Evolutionary conservation across 257 asterid species (phyloP).

Genomic region (Leonotis leonurus): DNA sequence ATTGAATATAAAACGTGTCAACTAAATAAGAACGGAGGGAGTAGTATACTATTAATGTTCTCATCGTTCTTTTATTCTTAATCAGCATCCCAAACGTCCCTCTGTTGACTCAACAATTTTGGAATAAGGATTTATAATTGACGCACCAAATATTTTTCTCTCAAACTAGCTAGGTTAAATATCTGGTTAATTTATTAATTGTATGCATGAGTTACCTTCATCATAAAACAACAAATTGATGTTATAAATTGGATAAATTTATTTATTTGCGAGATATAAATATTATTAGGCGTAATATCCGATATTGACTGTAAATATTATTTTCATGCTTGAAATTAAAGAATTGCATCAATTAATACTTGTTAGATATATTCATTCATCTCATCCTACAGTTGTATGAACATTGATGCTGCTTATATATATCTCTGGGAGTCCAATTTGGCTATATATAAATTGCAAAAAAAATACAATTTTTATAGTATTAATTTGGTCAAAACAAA

Average conservation of each 20-base stretch:
- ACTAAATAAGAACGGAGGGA: no score
- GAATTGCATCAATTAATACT: neutral
- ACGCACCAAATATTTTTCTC: neutral
- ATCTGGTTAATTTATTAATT: no score
- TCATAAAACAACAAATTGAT: no score
- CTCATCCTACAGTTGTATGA: neutral
- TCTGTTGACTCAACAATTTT: neutral
- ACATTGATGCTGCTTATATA: no score
- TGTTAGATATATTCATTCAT: no score
- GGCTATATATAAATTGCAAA: neutral
- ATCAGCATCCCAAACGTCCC: neutral
- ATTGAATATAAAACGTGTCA: no score
- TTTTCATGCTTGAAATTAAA: neutral
- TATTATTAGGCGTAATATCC: neutral
- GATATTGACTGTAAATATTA: neutral
- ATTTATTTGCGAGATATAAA: neutral
- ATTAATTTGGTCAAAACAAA: neutral
- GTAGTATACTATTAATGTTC: no score
- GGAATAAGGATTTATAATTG: neutral
- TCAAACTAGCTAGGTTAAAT: no score
- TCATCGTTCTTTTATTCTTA: neutral
- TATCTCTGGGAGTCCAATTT: no score
- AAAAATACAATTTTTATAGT: neutral
- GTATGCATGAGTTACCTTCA: no score
- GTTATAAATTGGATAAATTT: no score